Base-by-base conservation (phyloP, 2,329 filamentous ascomycete genomes). In the Pseudonectria foliicola region DNA sequence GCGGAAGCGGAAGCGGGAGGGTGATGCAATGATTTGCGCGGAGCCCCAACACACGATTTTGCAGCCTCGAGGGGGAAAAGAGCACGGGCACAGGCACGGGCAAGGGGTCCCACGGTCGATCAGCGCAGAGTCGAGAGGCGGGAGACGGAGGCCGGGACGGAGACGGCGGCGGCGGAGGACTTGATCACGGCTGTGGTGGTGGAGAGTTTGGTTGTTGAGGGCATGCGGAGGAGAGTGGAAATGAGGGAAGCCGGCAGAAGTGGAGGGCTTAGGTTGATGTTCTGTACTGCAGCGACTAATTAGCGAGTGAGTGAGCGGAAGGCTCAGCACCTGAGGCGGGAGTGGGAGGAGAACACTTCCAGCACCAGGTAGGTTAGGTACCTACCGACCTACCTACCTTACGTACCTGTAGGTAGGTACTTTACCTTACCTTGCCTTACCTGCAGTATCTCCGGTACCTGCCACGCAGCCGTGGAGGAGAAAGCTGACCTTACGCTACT, bases 11-110 rank as follows among this genome's bases (percentile, higher is more conserved):
- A 33, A 38, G 46, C 34, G 40, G 40, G 49, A 41, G 48, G 45
- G 51, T 54, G 50, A 54, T 54, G 51, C 51, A 54, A 54, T 54
- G 50, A 54, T 54, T 53, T 54, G 50, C 50, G 50, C 50, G 41
- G 50, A 52, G 47, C 44, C 39, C 45, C 43, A 48, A 53, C 50
- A 50, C 46, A 50, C 46, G 53, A 45, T 47, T 51, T 52, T 53
- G 49, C 44, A 38, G 37, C 39, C 33, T 29, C 40, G 42, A 38
- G 38, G 40, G 30, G n/a, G n/a, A n/a, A n/a, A n/a, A n/a, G n/a
- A n/a, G n/a, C n/a, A n/a, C n/a, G n/a, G 43, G 43, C 33, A 23
- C 37, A 37, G 38, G 31, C 25, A 24, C 41, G 39, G 43, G 47
- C 48, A 45, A 29, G 38, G 38, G 38, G 33, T 35, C 34, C 37